Conservation (phyloP, 345 rosid species). For the Ailanthus altissimus region DNA sequence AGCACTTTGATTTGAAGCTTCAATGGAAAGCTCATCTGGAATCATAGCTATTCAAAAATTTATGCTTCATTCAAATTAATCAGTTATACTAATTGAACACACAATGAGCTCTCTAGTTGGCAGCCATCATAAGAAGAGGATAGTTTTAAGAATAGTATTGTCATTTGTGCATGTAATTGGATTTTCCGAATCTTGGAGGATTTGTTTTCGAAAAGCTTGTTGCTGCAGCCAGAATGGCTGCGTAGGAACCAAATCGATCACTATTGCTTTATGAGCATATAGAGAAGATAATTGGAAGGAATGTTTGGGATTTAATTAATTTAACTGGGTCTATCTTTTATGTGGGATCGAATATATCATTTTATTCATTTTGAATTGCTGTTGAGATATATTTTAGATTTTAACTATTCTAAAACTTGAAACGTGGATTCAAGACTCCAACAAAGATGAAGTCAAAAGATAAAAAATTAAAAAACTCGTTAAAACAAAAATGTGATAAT, state of each 20-base stretch:
- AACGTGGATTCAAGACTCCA: no score
- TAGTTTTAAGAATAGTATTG: neutral
- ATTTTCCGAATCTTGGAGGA: constrained; percentile 24
- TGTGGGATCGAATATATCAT: neutral
- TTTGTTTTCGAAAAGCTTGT: constrained; percentile 9
- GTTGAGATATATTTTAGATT: neutral
- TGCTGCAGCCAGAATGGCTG: neutral
- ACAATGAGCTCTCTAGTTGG: constrained; percentile 13
- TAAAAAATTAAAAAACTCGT: no score
- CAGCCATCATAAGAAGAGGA: constrained; percentile 13
- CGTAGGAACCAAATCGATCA: neutral
- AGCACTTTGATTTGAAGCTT: constrained; percentile 24
- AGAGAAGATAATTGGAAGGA: neutral
- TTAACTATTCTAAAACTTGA: neutral
- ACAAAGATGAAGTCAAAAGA: no score
- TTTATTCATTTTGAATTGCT: neutral
- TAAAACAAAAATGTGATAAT: no score
- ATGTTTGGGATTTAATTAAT: neutral
- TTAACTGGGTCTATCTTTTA: neutral
- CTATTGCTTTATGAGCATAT: constrained; percentile 2
- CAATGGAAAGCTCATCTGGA: constrained; percentile 21
- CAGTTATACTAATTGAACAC: neutral
- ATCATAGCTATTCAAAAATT: constrained; percentile 11
- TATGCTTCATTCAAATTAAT: neutral
- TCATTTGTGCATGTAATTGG: neutral